Base-by-base conservation (phyloP, 176 grass and related monocot species). In the Zoysia japonica region DNA sequence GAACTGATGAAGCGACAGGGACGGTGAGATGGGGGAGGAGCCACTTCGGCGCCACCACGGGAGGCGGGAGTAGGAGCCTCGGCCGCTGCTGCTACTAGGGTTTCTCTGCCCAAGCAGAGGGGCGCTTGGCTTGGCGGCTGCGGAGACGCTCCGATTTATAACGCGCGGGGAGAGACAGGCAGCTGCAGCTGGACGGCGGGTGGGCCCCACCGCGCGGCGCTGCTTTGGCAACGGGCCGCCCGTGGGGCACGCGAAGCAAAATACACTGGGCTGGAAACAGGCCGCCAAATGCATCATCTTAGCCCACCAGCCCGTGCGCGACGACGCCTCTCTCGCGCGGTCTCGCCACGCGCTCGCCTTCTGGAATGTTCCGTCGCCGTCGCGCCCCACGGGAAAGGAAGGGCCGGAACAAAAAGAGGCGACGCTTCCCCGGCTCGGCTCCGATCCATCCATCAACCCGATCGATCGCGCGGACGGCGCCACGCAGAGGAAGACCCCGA, bases 351-450 rank as follows among this genome's bases (percentile, higher is more conserved):
- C 54, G 45, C 7, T 0, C 36, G 64, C 12, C 13, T 84, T 90
- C 91, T 85, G 54, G 81, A 90, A 88, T 88, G 81, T 93, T 93
- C 87, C 42, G 75, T 82, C 72, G 41, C 75, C 77, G 60, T 87
- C 80, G 44, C 76, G 51, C 75, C 62, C 11, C 80, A 83, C 86
- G 86, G 68, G 86, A 75, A 61, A 61, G 20, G 9, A 11, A 36
- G 59, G 17, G 3, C 10, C 70, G 54, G 19, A 37, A 37, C 39
- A 9, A 76, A 59, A 61, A 14, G 2, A 39, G 44, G 11, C 53
- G 47, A 66, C 46, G 11, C 36, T 41, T 67, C 62, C 47, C 13
- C 43, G 7, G 4, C 19, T 44, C 54, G 53, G 15, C 46, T 50
- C 69, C 38, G 12, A 14, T 14, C 47, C 45, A 9, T 37, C 47